Conservation (phyloP, 108 stramenopile genomes). For the Chaetoceros tenuissimus region DNA sequence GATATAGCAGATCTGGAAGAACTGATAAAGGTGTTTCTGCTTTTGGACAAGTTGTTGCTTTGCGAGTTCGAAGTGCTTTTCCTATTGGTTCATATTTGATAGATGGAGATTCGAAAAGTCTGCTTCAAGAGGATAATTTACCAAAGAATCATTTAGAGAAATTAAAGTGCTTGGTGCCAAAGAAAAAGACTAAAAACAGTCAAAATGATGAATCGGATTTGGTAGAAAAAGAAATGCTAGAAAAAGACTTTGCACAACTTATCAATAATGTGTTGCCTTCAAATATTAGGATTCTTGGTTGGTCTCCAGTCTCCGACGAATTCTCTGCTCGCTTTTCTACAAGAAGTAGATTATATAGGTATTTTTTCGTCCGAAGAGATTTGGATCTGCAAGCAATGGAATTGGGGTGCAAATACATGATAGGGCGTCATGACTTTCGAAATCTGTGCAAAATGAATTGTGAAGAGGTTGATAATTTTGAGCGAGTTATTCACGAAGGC, state of each 20-base stretch:
- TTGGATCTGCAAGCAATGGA: constrained; percentile 74
- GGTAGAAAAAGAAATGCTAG: constrained; percentile 36
- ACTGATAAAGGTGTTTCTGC: constrained; percentile 95
- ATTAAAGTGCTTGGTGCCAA: constrained; percentile 36
- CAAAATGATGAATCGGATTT: constrained; percentile 11
- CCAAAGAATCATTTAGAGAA: constrained; percentile 54
- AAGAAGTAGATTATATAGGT: constrained; percentile 82
- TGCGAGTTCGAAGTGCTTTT: constrained; percentile 74
- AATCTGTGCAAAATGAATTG: constrained; percentile 99
- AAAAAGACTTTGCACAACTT: constrained; percentile 87
- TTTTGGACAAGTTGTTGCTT: constrained; percentile 88
- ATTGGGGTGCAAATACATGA: constrained; percentile 49
- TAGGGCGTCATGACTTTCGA: constrained; percentile 95
- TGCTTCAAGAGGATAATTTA: constrained; percentile 37
- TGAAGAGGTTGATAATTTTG: constrained; percentile 87
- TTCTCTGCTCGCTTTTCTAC: constrained; percentile 94
- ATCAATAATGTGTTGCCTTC: constrained; percentile 90
- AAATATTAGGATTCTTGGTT: constrained; percentile 89
- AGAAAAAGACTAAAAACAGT: constrained; percentile 17
- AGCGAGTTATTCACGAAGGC: constrained; percentile 54
- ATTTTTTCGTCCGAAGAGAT: constrained; percentile 74
- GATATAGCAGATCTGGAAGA: constrained; percentile 92
- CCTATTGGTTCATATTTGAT: constrained; percentile 27
- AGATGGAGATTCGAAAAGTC: constrained; percentile 15
- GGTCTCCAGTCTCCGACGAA: constrained; percentile 85